Conservation (phyloP, 2,329 filamentous ascomycete species). For the Metarhizium brunneum region DNA sequence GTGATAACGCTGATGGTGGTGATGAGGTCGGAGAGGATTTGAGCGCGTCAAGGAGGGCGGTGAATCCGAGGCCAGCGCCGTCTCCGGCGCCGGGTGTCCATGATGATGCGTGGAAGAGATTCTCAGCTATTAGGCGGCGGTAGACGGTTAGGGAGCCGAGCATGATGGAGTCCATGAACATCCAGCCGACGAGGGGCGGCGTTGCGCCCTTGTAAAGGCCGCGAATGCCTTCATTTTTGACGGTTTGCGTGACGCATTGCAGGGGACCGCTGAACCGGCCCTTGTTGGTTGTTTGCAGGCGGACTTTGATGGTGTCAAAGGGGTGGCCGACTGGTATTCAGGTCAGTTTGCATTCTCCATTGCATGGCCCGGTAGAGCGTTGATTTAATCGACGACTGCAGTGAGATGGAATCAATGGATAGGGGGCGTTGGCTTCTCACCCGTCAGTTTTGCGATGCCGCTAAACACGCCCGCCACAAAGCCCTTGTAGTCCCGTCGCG, state of each 20-base stretch:
- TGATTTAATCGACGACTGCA: too few species aligned
- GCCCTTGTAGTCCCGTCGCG: slow-evolving; percentile 65
- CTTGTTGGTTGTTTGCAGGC: slow-evolving; percentile 74
- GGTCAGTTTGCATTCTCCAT: background rate
- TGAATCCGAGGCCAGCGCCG: slow-evolving; percentile 10
- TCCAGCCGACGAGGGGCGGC: slow-evolving; percentile 90
- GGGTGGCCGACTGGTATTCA: slow-evolving; percentile 49
- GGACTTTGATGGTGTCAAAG: slow-evolving; percentile 96
- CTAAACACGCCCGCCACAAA: slow-evolving; percentile 96
- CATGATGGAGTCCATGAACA: slow-evolving; percentile 94
- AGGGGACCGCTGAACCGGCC: slow-evolving; percentile 77
- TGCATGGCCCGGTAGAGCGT: background rate
- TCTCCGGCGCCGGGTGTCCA: slow-evolving; percentile 18
- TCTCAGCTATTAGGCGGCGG: slow-evolving; percentile 70
- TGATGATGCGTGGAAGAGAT: slow-evolving; percentile 55
- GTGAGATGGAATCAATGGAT: background rate
- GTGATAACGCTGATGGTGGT: slow-evolving; percentile 12
- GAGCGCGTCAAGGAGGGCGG: background rate
- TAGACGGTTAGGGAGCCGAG: slow-evolving; percentile 87
- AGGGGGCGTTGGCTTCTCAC: slow-evolving; percentile 37
- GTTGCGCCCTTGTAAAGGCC: slow-evolving; percentile 93
- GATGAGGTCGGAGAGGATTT: slow-evolving; percentile 12
- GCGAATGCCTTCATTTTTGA: slow-evolving; percentile 73
- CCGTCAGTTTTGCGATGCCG: slow-evolving; percentile 79
- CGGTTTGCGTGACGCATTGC: slow-evolving; percentile 75